These are phyloP conservation scores for Syzygium jambos DNA, from an alignment of 345 rosid species.

Conservation along the genomic window DNA sequence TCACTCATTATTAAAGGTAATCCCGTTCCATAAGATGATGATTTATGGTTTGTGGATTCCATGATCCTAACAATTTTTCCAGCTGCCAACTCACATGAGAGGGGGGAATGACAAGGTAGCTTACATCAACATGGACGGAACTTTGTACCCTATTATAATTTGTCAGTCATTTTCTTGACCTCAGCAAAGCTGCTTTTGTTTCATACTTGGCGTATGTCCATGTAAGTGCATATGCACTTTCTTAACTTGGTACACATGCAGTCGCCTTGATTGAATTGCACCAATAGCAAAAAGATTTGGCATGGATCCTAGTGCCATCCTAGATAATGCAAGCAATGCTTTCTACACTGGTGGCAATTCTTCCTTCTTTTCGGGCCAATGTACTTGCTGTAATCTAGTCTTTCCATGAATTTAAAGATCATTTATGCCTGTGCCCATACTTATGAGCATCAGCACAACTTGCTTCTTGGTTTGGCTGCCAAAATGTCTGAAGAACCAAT, in stretches of 20 bases:
- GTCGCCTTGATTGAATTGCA: accelerated
- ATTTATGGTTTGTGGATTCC: neutral
- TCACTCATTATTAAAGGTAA: neutral
- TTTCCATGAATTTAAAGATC: neutral
- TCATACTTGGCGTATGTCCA: accelerated
- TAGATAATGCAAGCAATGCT: neutral
- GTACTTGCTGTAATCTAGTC: neutral
- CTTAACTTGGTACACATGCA: neutral
- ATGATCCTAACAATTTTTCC: accelerated
- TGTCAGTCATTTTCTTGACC: neutral
- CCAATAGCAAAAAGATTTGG: neutral
- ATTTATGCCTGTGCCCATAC: neutral
- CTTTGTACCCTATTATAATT: neutral
- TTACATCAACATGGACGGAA: too few relatives aligned
- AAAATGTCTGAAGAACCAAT: neutral
- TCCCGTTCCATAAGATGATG: too few relatives aligned
- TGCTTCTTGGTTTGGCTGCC: neutral
- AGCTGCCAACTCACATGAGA: neutral
- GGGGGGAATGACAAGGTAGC: neutral
- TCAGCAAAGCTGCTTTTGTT: neutral
- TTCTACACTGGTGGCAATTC: neutral
- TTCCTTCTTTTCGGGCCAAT: neutral
- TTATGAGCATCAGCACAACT: neutral
- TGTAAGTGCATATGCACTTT: neutral
- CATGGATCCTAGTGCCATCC: neutral